Conservation (phyloP, 495 filamentous ascomycete species). For the Trichocladium antarcticum region DNA sequence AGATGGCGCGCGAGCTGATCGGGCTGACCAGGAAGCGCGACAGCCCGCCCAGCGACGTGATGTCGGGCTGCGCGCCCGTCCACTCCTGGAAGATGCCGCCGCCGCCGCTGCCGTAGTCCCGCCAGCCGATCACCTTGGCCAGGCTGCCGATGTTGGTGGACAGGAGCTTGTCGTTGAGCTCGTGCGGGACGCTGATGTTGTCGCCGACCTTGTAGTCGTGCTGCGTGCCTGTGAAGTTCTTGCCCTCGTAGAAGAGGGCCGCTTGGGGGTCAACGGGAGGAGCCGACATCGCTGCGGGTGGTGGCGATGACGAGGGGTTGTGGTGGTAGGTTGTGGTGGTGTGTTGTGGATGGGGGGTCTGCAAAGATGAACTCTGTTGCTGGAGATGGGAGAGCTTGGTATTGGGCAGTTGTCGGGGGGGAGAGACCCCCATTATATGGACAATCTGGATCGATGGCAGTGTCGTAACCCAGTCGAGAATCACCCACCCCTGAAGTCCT, state of each 20-base stretch:
- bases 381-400: too few species aligned
- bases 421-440: too few species aligned
- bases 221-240: not conserved
- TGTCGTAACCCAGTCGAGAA: too few species aligned
- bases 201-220: not conserved
- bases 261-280: not conserved
- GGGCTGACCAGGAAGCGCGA: slow-evolving; percentile 1
- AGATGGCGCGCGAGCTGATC: slow-evolving; percentile 1
- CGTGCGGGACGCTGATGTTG: not conserved
- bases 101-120: not conserved
- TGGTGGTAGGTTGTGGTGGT: too few species aligned
- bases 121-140: slow-evolving; percentile 8
- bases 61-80: not conserved
- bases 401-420: too few species aligned
- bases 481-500: too few species aligned
- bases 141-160: slow-evolving; percentile 1
- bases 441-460: too few species aligned
- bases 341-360: too few species aligned
- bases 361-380: too few species aligned
- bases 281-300: too few species aligned
- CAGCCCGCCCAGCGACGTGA: not conserved
- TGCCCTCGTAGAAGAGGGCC: slow-evolving; percentile 2
- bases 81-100: slow-evolving; percentile 4
- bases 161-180: slow-evolving; percentile 7
- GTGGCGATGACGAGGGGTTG: too few species aligned